Conservation (phyloP, 1,139 yeast species). For the Lodderomyces beijingensis region DNA sequence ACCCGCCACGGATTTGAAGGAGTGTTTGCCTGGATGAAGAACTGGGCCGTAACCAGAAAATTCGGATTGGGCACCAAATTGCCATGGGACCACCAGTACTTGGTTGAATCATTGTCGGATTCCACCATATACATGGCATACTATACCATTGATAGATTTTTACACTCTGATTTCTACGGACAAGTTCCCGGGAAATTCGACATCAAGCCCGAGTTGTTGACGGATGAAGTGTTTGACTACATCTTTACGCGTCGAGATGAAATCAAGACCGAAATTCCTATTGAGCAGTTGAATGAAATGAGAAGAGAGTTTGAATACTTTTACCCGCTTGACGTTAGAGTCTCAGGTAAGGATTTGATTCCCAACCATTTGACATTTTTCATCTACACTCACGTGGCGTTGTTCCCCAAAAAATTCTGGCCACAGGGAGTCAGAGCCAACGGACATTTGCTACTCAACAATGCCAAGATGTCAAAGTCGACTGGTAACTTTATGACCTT, state of each 20-base stretch:
- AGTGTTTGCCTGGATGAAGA: slow-evolving; percentile 92
- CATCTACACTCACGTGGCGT: slow-evolving; percentile 87
- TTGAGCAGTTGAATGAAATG: slow-evolving; percentile 62
- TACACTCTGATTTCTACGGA: slow-evolving; percentile 88
- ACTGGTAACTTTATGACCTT: slow-evolving; percentile 97
- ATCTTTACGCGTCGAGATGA: slow-evolving; percentile 72
- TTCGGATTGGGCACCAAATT: slow-evolving; percentile 93
- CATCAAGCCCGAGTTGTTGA: slow-evolving; percentile 79
- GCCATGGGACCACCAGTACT: slow-evolving; percentile 95
- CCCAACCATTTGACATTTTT: slow-evolving; percentile 97
- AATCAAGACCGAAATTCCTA: slow-evolving; percentile 58
- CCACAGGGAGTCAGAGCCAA: slow-evolving; percentile 92
- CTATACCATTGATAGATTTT: slow-evolving; percentile 83
- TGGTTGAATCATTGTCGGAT: slow-evolving; percentile 93
- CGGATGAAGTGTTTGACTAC: slow-evolving; percentile 91
- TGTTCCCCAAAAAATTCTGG: slow-evolving; percentile 90
- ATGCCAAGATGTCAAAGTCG: slow-evolving; percentile 96
- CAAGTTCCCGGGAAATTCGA: slow-evolving; percentile 64
- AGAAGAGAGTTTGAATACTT: slow-evolving; percentile 95
- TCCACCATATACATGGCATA: slow-evolving; percentile 96
- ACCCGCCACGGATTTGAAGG: slow-evolving; percentile 91
- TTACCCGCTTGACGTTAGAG: slow-evolving; percentile 86
- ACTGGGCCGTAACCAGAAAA: slow-evolving; percentile 98
- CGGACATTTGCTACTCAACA: slow-evolving; percentile 92
- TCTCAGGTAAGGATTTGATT: slow-evolving; percentile 95